Base-by-base conservation (phyloP, 2,329 filamentous ascomycete species). In the Metarhizium guizhouense region DNA sequence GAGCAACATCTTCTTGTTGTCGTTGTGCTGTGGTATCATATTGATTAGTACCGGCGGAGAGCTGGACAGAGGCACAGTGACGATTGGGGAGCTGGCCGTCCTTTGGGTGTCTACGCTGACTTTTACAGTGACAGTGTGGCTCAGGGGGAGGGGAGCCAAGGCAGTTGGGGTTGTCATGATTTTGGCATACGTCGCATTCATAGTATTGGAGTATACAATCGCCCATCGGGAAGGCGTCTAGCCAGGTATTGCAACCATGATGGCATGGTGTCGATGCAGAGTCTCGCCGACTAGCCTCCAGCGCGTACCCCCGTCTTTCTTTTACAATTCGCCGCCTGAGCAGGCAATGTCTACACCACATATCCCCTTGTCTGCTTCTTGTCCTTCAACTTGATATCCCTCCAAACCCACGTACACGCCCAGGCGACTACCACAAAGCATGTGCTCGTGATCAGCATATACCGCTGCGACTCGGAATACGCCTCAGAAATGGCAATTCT, bases 1-100 rank as follows among this genome's bases (percentile, higher is more conserved):
- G 4, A 80, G 77, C 58, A 81, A 81, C 56, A 77, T 81, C 38
- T 82, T 81, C 61, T 65, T 82, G 36, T 65, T 81, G 16, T 74
- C 76, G 2, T 65, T 82, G 4, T 81, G 78, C 60, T 64, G 74
- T 16, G 78, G 75, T 1, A 65, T 76, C 14, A 56, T 71, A 30
- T 60, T 64, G 57, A n/a, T 47, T 6, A 47, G n/a, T 13, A 20
- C 43, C 6, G 8, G n/a, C 60, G 5, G 55, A 54, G 43, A 54
- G 0, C 47, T 62, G n/a, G 54, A 60, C 2, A 30, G 53, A 3
- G 59, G 58, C 2, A 53, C 51, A 4, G 54, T 62, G 6, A 53
- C 36, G 16, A n/a, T 56, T 3, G 32, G 53, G 3, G 62, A 63
- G 43, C 18, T 64, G 4, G 55, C 54, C 1, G 56, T 60, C 1